Conservation (phyloP, 2,329 filamentous ascomycete genomes). For the Aspergillus sp. region DNA sequence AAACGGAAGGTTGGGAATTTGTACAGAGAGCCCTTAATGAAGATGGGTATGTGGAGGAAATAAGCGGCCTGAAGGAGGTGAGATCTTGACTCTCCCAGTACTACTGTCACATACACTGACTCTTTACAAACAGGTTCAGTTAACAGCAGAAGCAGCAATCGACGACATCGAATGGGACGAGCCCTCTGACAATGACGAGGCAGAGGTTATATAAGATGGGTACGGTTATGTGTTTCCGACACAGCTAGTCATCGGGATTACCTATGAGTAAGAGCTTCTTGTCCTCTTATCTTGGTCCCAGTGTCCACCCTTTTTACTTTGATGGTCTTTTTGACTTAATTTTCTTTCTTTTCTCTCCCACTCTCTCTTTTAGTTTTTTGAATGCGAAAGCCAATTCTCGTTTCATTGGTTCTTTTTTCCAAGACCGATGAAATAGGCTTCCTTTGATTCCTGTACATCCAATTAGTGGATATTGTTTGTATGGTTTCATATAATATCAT, state of each 20-base stretch:
- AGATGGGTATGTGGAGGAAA: conserved; percentile 54
- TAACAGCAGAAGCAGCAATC: conserved; percentile 38
- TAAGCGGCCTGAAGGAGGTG: conserved; percentile 53
- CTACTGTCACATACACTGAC: conserved; percentile 12
- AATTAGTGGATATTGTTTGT: conserved; percentile 8
- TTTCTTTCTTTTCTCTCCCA: too few species aligned
- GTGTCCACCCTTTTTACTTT: too few species aligned
- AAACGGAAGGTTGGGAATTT: conserved; percentile 51
- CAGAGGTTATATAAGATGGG: conserved; percentile 16
- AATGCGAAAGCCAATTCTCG: too few species aligned
- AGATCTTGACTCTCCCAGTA: conserved; percentile 1
- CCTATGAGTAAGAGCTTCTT: too few species aligned
- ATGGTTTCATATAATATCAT: neutral
- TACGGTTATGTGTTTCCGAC: neutral
- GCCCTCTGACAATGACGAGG: conserved; percentile 30
- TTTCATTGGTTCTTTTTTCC: conserved; percentile 51
- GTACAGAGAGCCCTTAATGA: conserved; percentile 53
- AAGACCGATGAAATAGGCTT: conserved; percentile 78
- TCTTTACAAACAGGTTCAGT: conserved; percentile 33
- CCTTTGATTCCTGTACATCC: conserved; percentile 61
- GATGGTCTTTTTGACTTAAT: neutral
- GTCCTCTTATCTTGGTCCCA: too few species aligned
- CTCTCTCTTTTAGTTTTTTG: too few species aligned
- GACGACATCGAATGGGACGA: conserved; percentile 40
- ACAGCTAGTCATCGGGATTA: neutral